Evolutionary conservation across 345 rosid species (phyloP).

Genomic region (Gossypium ekmanianum): DNA sequence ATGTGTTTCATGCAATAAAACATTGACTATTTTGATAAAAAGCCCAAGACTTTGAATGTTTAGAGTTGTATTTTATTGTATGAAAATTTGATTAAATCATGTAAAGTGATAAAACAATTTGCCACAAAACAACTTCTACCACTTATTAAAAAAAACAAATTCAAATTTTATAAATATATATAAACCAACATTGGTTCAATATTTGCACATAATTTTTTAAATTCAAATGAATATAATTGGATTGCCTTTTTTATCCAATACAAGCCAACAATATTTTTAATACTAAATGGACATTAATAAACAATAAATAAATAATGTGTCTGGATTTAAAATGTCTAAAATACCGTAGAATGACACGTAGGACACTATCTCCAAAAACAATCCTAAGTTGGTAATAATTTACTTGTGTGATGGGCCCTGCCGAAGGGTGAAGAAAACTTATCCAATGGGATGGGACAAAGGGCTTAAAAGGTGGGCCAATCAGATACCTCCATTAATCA

Average conservation of each 20-base stretch:
- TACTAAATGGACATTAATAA: too few relatives aligned
- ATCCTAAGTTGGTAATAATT: too few relatives aligned
- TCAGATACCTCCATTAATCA: neutral
- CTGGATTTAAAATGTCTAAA: neutral
- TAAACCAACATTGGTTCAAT: neutral
- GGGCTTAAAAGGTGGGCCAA: constrained; percentile 25
- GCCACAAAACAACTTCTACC: too few relatives aligned
- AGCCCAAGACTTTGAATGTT: too few relatives aligned
- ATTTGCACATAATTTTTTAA: neutral
- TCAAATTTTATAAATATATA: too few relatives aligned
- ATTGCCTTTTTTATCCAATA: neutral
- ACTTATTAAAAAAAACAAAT: too few relatives aligned
- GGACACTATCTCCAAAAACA: neutral
- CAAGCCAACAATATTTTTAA: neutral
- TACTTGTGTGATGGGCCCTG: neutral
- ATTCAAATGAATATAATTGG: neutral
- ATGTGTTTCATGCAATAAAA: neutral
- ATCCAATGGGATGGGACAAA: constrained; percentile 5
- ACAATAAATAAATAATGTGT: neutral
- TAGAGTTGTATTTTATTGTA: too few relatives aligned
- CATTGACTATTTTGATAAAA: too few relatives aligned
- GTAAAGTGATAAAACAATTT: too few relatives aligned
- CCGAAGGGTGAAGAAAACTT: constrained; percentile 6
- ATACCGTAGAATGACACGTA: constrained; percentile 15
- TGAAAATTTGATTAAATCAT: too few relatives aligned